Evolutionary conservation across 495 filamentous ascomycete species (phyloP), one percentile per base, ranked within the genome.

Genomic region (Penicillium angulare): DNA sequence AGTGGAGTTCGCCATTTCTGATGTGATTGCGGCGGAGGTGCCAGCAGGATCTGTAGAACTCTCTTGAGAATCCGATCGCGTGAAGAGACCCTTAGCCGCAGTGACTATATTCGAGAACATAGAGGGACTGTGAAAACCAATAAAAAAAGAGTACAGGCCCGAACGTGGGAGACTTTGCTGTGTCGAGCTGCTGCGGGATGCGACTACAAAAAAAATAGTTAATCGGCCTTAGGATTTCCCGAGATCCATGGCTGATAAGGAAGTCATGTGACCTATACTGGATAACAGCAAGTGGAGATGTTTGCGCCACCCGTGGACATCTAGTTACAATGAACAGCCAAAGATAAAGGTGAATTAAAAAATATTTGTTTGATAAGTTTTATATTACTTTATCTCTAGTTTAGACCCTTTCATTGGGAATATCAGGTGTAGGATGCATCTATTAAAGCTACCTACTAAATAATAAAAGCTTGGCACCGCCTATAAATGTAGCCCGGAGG

Each of bases 31-130:
- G 40, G 50, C 35, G 38, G 47, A 49, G 46, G 47, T 55, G 34
- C 53, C 49, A 48, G 59, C 52, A 44, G 51, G 47, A 41, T 56
- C 52, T 38, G 59, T 36, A 21, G 39, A 41, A 36, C 36, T 16
- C 15, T 56, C 49, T 43, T 58, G 33, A 47, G 63, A 58, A 32
- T 71, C 56, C 13, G 61, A 51, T 58, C 62, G 61, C 55, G 60
- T 54, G 44, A 75, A 71, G 48, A 76, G 52, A 57, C 71, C 71
- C 58, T 73, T 76, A 50, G 73, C 73, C 31, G 67, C 68, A 34
- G 67, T 76, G 47, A 75, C 64, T 45, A 76, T n/a, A 20, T 75
- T 62, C 27, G 71, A 63, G 49, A 76, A 71, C 73, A 76, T 75
- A 73, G 62, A 68, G 58, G 43, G n/a, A n/a, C n/a, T 41, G 3